A percentile compares a stretch with the other conserved stretches of the same genome.
These are phyloP conservation scores for Entomortierella beljakovae DNA, from an alignment of 192 early-diverging fungal genomes.

Conservation along the genomic window DNA sequence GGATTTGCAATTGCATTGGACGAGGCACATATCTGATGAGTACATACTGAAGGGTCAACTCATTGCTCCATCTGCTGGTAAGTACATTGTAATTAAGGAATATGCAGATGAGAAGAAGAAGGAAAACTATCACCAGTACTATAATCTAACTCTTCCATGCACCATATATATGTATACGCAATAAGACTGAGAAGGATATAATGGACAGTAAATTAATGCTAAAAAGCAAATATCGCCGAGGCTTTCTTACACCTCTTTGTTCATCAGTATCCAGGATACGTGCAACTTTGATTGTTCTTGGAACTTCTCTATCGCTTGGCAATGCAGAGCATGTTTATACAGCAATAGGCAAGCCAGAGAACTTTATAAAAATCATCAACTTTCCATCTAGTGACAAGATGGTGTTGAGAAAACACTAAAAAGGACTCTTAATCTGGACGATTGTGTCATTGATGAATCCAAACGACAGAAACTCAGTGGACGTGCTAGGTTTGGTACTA, in stretches of 20 bases:
- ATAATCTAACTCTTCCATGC: too few species aligned
- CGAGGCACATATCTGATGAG: slow-evolving; percentile 26
- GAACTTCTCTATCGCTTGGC: slow-evolving; percentile 34
- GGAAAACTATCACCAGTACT: too few species aligned
- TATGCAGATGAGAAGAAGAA: too few species aligned
- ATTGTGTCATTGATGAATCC: neutral
- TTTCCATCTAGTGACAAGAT: slow-evolving; percentile 14
- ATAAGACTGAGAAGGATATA: neutral
- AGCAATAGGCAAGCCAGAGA: slow-evolving; percentile 19
- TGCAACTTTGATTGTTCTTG: slow-evolving; percentile 41
- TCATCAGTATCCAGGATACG: slow-evolving; percentile 20
- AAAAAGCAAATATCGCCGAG: slow-evolving; percentile 12
- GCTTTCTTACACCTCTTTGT: slow-evolving; percentile 43
- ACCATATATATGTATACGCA: too few species aligned
- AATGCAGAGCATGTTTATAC: slow-evolving; percentile 35
- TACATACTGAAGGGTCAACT: slow-evolving; percentile 4
- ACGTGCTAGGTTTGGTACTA: slow-evolving; percentile 14
- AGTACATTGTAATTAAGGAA: too few species aligned
- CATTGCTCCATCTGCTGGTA: slow-evolving; percentile 10
- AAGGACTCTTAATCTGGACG: neutral
- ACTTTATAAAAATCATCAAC: slow-evolving; percentile 9
- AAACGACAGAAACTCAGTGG: slow-evolving; percentile 17
- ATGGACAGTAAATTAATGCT: neutral
- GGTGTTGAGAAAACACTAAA: slow-evolving; percentile 6
- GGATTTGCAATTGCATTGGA: slow-evolving; percentile 38